Base-by-base conservation (phyloP, 1,284 basidiomycete species). In the Tilletia horrida region DNA sequence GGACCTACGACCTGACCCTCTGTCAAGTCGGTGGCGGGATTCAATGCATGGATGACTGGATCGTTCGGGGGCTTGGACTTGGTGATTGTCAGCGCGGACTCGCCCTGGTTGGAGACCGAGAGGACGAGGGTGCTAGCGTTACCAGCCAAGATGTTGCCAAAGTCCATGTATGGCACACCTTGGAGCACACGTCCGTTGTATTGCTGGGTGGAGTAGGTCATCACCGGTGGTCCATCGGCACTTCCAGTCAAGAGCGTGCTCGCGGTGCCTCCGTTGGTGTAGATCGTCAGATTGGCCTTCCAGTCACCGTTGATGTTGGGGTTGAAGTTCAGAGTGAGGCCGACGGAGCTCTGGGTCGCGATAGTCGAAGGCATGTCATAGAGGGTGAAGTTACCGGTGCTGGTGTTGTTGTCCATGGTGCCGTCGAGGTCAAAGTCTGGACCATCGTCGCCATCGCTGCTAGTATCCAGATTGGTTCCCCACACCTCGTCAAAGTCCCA, bases 281-380 rank as follows among this genome's bases (percentile, higher is more conserved):
- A 65, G 47, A 68, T 65, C 35, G 45, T 64, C 18, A 68, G 57
- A 6, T 27, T 16, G 0, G 67, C 67, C 1, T 48, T 64, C 57
- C 42, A 68, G 45, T 21, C 40, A 21, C 67, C 67, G 23, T 68
- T 18, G 11, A 65, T 29, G 8, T 63, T 59, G 8, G 67, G 67
- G 64, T 68, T 68, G 59, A 65, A 68, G 48, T 68, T 68, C 63
- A 68, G 31, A 8, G 63, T 63, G 40, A 68, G 44, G 16, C 62
- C 66, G 18, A 63, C 64, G 1, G 66, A 64, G 3, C 40, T 40
- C 31, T 67, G 66, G 55, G 23, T 50, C 42, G 66, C 21, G 55
- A 67, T 62, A 14, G 67, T 40, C 11, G 18, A 40, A 1, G 67
- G 67, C 67, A 67, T 67, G 1, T 43, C 14, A 31, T 48, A 67